Conservation (phyloP, 2,329 filamentous ascomycete genomes). For the Neodidymelliopsis sp. region DNA sequence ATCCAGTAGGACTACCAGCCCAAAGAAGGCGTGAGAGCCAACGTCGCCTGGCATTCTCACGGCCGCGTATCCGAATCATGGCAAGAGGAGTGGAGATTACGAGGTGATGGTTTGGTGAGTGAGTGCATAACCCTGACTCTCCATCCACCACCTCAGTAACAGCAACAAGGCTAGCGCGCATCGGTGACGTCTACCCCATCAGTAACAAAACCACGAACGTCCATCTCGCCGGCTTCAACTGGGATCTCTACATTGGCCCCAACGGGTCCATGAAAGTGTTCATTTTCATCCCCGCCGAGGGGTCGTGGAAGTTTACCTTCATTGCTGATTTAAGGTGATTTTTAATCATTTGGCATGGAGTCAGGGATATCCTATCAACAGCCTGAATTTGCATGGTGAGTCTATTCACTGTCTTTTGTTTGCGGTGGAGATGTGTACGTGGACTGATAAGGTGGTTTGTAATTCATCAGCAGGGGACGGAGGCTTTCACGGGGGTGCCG, state of each 20-base stretch:
- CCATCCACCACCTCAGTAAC: background rate
- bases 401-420: conserved; percentile 4
- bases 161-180: conserved; percentile 22
- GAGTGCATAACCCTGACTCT: background rate
- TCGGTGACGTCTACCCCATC: conserved; percentile 28
- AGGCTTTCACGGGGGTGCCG: conserved; percentile 32
- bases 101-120: conserved; percentile 37
- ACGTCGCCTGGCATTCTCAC: conserved; percentile 41
- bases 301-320: conserved; percentile 56
- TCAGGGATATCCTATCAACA: conserved; percentile 51
- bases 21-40: conserved; percentile 22
- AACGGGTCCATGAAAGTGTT: conserved; percentile 68
- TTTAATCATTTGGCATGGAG: conserved; percentile 61
- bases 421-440: background rate
- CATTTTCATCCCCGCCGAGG: conserved; percentile 58
- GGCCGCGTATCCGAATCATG: conserved; percentile 28
- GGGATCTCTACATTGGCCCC: conserved; percentile 65
- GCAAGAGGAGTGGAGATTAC: conserved; percentile 35
- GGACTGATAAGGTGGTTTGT: too few species aligned
- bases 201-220: conserved; percentile 26
- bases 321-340: conserved; percentile 65
- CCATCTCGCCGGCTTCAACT: conserved; percentile 60
- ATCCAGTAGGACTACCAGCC: conserved; percentile 32
- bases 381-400: conserved; percentile 35
- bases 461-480: conserved; percentile 35